phyloP scores from a whole-genome alignment of 352 stramenopile species.

The Phytophthora niederhauseri region DNA sequence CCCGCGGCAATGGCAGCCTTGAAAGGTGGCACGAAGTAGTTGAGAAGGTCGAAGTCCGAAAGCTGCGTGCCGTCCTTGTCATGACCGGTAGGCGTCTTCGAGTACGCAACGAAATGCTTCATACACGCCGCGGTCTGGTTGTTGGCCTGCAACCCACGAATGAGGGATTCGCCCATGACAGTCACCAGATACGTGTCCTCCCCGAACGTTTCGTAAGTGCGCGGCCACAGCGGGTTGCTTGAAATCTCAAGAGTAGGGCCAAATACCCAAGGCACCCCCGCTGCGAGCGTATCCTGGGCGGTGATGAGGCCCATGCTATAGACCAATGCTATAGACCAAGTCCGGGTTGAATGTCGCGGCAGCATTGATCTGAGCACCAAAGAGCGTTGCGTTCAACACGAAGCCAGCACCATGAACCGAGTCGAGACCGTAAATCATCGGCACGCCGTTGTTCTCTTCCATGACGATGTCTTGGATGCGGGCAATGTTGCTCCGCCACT shows the following conservation, averaged over 20 bases:
- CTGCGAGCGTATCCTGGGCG: background rate
- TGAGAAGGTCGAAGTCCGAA: background rate
- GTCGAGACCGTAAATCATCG: background rate
- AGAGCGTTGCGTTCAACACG: background rate
- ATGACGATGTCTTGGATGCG: conserved; percentile 77
- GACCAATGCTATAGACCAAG: background rate
- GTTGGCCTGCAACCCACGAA: background rate
- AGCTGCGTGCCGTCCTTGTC: background rate
- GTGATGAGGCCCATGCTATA: background rate
- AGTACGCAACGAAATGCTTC: background rate
- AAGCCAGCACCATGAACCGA: background rate
- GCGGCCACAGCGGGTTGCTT: background rate
- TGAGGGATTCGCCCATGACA: background rate
- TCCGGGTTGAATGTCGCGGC: background rate
- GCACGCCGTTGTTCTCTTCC: conserved; percentile 45
- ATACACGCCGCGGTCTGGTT: background rate
- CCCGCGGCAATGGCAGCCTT: background rate
- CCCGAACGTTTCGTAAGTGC: background rate
- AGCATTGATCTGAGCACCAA: background rate
- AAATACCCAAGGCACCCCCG: background rate
- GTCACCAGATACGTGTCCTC: background rate
- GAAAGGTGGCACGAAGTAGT: conserved; percentile 1
- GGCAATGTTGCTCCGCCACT: conserved; percentile 74
- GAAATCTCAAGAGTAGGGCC: background rate
- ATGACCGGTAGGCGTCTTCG: background rate